Conservation (phyloP, 139 green algal genomes). For the Tetraselmis chui region DNA sequence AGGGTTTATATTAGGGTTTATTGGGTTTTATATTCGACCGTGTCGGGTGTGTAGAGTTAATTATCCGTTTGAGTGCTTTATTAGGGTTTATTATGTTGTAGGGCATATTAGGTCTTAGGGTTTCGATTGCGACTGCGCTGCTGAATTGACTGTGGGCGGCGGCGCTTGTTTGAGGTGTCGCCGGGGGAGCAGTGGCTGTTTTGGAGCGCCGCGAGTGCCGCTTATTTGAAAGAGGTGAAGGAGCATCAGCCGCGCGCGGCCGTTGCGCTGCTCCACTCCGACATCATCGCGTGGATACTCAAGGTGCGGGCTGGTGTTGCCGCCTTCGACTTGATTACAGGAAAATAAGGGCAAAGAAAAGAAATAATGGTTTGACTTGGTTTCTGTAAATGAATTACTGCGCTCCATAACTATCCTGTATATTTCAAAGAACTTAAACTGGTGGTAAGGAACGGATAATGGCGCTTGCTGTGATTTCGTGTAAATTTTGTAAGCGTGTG, state of each 20-base stretch:
- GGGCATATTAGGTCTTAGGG: neutral
- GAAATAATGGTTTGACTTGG: too few relatives aligned
- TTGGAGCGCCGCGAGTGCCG: neutral
- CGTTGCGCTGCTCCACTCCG: neutral
- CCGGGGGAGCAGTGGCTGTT: slow-evolving; percentile 8
- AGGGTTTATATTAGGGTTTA: too few relatives aligned
- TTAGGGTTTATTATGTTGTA: too few relatives aligned
- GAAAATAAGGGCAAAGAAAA: too few relatives aligned
- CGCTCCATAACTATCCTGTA: neutral
- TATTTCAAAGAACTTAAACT: neutral
- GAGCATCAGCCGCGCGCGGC: neutral
- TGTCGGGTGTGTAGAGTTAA: too few relatives aligned
- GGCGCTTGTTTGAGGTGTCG: neutral
- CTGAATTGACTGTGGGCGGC: neutral
- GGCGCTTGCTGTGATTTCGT: too few relatives aligned
- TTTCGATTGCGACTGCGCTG: neutral
- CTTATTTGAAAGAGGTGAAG: neutral
- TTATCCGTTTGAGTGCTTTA: too few relatives aligned
- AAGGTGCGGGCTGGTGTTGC: neutral
- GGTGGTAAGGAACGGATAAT: too few relatives aligned
- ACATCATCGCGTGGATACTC: neutral
- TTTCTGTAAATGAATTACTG: neutral
- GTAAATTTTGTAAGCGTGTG: too few relatives aligned
- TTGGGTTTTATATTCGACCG: too few relatives aligned
- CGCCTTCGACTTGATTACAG: too few relatives aligned